Conservation (phyloP, 2,329 filamentous ascomycete genomes). For the Ilyonectria destructans region DNA sequence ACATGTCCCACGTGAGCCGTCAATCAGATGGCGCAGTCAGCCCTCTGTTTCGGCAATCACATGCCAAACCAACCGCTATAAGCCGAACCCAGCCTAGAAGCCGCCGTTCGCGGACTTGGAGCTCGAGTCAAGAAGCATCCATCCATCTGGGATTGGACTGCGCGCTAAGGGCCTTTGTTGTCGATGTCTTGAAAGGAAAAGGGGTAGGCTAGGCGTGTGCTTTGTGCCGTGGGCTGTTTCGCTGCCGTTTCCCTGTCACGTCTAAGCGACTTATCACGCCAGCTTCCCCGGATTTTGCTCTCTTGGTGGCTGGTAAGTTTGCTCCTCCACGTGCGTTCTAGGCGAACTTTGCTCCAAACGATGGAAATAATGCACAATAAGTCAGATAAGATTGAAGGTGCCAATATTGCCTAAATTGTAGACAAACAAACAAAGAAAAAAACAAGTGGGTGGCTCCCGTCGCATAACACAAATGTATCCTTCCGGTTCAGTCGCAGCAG, state of each 20-base stretch:
- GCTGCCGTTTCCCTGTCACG: background rate
- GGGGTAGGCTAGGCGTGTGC: background rate
- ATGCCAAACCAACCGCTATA: slow-evolving; percentile 40
- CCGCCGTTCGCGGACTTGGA: background rate
- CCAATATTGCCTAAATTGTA: background rate
- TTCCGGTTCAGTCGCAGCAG: background rate
- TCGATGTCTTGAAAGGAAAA: background rate
- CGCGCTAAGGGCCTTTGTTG: background rate
- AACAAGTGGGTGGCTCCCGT: background rate
- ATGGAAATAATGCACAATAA: background rate
- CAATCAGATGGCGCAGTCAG: slow-evolving; percentile 39
- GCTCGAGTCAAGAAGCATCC: background rate
- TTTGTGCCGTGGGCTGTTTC: slow-evolving; percentile 5
- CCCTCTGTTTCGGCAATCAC: slow-evolving; percentile 43
- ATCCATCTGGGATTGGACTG: background rate
- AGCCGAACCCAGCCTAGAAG: background rate
- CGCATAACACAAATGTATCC: too few species aligned
- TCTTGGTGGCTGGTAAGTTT: background rate
- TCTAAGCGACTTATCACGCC: slow-evolving; percentile 11
- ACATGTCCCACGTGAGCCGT: slow-evolving; percentile 44
- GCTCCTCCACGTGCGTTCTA: background rate
- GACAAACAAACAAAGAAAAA: background rate
- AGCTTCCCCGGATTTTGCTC: slow-evolving; percentile 14
- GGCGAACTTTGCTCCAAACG: background rate
- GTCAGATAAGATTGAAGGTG: too few species aligned